Conservation (phyloP, 2,329 filamentous ascomycete genomes). For the Pseudogymnoascus sp. region DNA sequence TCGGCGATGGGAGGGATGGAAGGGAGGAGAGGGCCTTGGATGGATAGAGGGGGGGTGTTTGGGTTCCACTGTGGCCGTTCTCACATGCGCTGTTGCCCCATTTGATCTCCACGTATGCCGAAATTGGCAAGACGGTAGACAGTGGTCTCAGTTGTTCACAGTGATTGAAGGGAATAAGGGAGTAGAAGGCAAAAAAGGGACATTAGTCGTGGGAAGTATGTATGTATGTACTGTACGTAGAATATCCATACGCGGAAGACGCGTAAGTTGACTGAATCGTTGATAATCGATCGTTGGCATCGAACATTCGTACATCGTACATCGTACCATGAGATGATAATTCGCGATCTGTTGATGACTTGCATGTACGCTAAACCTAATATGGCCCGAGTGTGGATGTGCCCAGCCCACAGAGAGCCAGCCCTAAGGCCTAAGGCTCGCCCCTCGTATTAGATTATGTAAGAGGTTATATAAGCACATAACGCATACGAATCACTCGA, state of each 20-base stretch:
- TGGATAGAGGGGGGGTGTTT: neutral
- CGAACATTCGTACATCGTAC: too few species aligned
- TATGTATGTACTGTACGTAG: neutral
- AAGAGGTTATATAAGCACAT: neutral
- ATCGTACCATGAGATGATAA: neutral
- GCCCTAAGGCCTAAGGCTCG: neutral
- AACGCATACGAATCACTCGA: neutral
- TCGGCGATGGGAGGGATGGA: too few species aligned
- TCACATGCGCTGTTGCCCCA: neutral
- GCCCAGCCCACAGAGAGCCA: neutral
- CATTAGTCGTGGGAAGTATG: neutral
- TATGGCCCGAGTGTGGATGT: neutral
- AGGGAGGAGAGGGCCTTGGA: neutral
- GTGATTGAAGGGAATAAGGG: neutral
- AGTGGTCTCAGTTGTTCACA: neutral
- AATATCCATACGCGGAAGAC: neutral
- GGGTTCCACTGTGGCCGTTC: neutral
- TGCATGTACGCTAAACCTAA: neutral
- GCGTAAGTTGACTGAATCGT: neutral
- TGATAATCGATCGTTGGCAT: neutral
- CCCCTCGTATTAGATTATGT: neutral
- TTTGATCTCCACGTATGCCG: neutral
- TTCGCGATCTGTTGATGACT: neutral
- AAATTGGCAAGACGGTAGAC: neutral
- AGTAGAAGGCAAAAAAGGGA: neutral